Percentiles rank a stretch among this genome's conserved stretches.
phyloP scores from a whole-genome alignment of 495 filamentous ascomycete genomes.

The Bacidia gigantensis region DNA sequence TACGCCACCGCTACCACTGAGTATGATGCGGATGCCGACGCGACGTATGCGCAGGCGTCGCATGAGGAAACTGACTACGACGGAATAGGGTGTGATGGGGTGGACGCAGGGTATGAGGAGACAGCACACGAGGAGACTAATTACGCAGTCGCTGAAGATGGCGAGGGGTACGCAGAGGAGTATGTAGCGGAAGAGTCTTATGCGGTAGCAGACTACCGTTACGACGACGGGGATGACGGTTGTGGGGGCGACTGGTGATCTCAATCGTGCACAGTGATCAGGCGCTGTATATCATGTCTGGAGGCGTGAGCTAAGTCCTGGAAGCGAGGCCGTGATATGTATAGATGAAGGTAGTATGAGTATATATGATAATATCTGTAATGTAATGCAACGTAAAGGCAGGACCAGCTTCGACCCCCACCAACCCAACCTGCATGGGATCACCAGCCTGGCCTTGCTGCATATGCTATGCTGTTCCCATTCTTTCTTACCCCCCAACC shows the following conservation, averaged over 20 bases:
- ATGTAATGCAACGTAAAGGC: no score
- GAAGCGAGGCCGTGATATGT: no score
- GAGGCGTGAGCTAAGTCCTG: no score
- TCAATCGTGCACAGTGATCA: no score
- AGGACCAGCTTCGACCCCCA: no score
- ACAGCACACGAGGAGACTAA: background rate
- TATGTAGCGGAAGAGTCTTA: background rate
- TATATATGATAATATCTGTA: no score
- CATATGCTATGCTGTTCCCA: no score
- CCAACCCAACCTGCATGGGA: no score
- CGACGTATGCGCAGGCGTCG: background rate
- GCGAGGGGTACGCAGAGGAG: background rate
- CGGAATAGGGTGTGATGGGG: background rate
- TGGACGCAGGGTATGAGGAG: background rate
- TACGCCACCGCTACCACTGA: background rate
- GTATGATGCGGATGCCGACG: background rate
- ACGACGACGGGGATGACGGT: background rate
- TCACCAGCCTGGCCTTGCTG: no score
- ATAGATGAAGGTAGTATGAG: no score
- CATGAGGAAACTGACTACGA: background rate
- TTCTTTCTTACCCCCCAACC: no score
- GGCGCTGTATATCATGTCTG: no score
- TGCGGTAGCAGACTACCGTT: background rate
- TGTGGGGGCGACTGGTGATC: background rate
- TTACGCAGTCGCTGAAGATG: background rate